Base-by-base conservation (phyloP, 768 basidiomycete species). In the Peribolospora kevripleyi region DNA sequence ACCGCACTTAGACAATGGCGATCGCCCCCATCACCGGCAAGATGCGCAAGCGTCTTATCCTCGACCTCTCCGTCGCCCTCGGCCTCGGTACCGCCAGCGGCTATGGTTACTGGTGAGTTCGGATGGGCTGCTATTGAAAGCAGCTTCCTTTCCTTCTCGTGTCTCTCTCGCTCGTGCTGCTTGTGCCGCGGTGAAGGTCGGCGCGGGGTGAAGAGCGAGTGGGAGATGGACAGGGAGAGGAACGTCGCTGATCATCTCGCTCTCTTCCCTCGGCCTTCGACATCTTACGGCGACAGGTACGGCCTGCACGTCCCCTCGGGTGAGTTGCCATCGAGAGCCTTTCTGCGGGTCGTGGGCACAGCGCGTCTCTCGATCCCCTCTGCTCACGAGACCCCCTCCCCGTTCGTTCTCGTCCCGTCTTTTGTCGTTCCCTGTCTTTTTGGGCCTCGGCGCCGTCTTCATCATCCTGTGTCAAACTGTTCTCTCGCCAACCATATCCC, bases 21-120 rank as follows among this genome's bases (percentile, higher is more conserved):
- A 81, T 91, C 67, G 80, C 84, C 58, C 86, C 87, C 62, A 87
- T 91, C 69, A 82, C 82, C 52, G 87, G 87, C 67, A 86, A 77
- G 72, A 82, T 90, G 71, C 82, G 87, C 72, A 91, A 90, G 71
- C 74, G 79, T 63, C 78, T 90, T 69, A 84, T 84, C 78, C 76
- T 85, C 59, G 88, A 93, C 66, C 62, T 91, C 59, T 73, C 76
- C 50, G 72, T 76, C 62, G 75, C 77, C 45, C 65, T 90, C 48
- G 86, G 83, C 61, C 75, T 91, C 52, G 87, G 86, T 38, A 60
- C 80, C 54, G 72, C 77, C 50, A 72, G 74, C 8, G 86, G 76
- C 41, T 90, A 85, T 64, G 75, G 75, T 3, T 93, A 75, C 71
- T 93, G 87, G 87, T 88, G 58, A 61, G 82, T 74, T 25, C 25